Evolutionary conservation across 2,329 filamentous ascomycete genomes (phyloP), one percentile per base, ranked within the genome.

Genomic region (Atkinsonella texensis): DNA sequence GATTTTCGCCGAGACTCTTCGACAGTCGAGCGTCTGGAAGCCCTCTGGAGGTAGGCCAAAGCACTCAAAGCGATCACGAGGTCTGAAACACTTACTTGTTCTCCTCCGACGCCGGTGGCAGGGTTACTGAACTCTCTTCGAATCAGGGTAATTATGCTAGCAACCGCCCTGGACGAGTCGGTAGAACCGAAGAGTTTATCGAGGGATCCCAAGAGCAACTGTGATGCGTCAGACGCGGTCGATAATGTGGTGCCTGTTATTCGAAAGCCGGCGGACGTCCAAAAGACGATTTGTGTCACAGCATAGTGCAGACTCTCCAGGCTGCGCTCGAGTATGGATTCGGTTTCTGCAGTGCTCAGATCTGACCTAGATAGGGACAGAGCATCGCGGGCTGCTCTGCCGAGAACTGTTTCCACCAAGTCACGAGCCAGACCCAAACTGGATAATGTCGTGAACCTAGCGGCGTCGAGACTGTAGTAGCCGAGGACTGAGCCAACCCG

Each of bases 121-220:
- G 81, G 79, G 53, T 83, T 81, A 49, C 76, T 74, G 53, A 85
- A 83, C 62, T 85, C 82, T 52, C 80, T 74, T 32, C 79, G 74
- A 46, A 85, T 75, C 33, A 85, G 67, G 1, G 77, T 77, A 56
- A 85, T 74, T 59, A 85, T 84, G 61, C 80, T 81, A 2, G 81
- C 79, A 53, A 85, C 82, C 11, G 82, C 81, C 41, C 81, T 70
- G 2, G 81, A 84, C 2, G 81, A 83, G 61, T 85, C 82, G n/a
- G 82, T 85, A 2, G 79, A 82, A 13, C 82, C 82, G 31, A 85
- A 77, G 40, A 84, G 75, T 55, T 81, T 77, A 59, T 85, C 81
- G 20, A 85, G 67, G 0, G 77, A 75, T 2, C 74, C 74, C 9
- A 85, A 67, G 0, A 82, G 65, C 33, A 82, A 66, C 53, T 81